Evolutionary conservation across 257 asterid genomes (phyloP), one percentile per base, ranked within the genome.

Genomic region (Lantana camara): DNA sequence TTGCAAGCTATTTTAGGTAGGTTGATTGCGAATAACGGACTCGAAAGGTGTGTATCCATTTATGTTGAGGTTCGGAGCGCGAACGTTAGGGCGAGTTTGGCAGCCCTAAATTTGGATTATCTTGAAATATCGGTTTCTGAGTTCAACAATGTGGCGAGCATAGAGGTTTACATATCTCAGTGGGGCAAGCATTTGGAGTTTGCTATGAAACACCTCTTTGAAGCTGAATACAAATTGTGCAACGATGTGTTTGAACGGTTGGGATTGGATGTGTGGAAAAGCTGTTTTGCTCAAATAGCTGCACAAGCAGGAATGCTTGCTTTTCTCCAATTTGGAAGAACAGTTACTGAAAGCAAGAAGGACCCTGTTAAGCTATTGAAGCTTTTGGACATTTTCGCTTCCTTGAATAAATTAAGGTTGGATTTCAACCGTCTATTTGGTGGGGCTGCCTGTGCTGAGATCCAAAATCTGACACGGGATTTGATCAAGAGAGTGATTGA

Each of bases 121-220:
- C 93, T 93, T 32, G 97, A 87, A 66, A 87, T 90, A 57, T 87
- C 95, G 10, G 90, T 83, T 3, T 85, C 94, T 3, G 96, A 92
- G 74, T 85, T 92, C 73, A 85, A 92, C 68, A 81, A 74, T 17
- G 87, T 87, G 50, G 83, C 82, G 30, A 87, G 96, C 75, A 83
- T 92, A 59, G 96, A 87, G 60, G 78, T 77, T 24, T 81, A 83
- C 53, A 87, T 93, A 53, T 66, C 84, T 69, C 82, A 78, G 53
- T 93, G 99, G 99, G 95, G 96, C 9, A 77, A 73, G 79, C 96
- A 93, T 77, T 77, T 93, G 80, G 97, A 90, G 78, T 90, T 93
- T 62, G 91, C 95, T 0, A 88, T 87, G 79, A 93, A 87, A 73
- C 91, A 90, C 64, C 75, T 93, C 13, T 88, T 90, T 45, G 96